phyloP scores from a whole-genome alignment of 2,329 filamentous ascomycete species.

The Aspergillus amoenus region DNA sequence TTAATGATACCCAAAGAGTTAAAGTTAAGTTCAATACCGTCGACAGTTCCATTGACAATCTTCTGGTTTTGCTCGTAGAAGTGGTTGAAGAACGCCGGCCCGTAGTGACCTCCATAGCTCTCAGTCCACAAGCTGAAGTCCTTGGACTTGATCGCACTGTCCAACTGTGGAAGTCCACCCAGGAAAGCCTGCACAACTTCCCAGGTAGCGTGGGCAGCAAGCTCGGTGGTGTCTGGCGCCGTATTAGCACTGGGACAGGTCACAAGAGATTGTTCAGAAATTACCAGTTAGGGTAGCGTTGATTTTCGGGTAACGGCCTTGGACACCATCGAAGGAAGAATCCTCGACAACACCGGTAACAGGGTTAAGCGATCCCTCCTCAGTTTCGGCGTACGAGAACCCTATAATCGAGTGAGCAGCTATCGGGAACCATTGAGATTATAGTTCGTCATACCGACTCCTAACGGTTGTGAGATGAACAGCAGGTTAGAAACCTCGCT shows the following conservation, averaged over 20 bases:
- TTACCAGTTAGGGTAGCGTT: conserved; percentile 48
- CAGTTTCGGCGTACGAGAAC: conserved; percentile 36
- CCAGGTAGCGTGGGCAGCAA: conserved; percentile 57
- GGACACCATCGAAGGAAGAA: conserved; percentile 40
- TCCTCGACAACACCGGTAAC: conserved; percentile 49
- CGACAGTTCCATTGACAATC: conserved; percentile 50
- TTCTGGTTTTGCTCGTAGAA: conserved; percentile 59
- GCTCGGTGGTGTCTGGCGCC: conserved; percentile 52
- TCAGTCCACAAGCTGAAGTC: conserved; percentile 62
- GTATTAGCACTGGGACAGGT: not conserved
- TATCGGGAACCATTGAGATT: not conserved
- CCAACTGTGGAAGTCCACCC: conserved; percentile 48
- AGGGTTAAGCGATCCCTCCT: conserved; percentile 42
- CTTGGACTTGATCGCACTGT: conserved; percentile 50
- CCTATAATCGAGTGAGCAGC: conserved; percentile 18
- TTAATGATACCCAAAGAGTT: conserved; percentile 57
- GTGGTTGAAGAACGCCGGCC: conserved; percentile 56
- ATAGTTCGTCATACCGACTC: conserved; percentile 44
- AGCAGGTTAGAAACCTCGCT: conserved; percentile 60
- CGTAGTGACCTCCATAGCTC: conserved; percentile 53
- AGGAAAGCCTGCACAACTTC: conserved; percentile 58
- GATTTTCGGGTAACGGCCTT: conserved; percentile 51
- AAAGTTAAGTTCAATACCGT: conserved; percentile 54
- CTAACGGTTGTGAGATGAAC: conserved; percentile 62
- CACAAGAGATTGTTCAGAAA: conserved; percentile 1